These are phyloP conservation scores for Yamadazyma atmosphaerica DNA, from an alignment of 1,139 yeast genomes.

Conservation along the genomic window DNA sequence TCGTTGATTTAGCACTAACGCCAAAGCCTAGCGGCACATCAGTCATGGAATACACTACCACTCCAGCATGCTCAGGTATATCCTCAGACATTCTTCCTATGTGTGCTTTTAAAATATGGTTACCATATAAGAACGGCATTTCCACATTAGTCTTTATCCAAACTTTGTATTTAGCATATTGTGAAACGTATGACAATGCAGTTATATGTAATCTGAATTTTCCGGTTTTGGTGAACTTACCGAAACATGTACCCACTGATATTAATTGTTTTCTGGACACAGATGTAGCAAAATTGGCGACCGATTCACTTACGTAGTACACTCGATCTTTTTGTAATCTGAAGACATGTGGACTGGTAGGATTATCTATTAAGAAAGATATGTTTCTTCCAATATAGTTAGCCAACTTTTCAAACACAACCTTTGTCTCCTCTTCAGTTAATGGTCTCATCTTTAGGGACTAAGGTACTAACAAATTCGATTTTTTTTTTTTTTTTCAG, in stretches of 20 bases:
- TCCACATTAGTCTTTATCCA: slow-evolving; percentile 98
- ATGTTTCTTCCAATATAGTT: slow-evolving; percentile 95
- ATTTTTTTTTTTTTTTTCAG: slow-evolving; percentile 4
- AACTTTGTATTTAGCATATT: slow-evolving; percentile 87
- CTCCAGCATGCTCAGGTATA: slow-evolving; percentile 97
- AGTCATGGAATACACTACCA: slow-evolving; percentile 84
- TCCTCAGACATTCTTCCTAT: slow-evolving; percentile 96
- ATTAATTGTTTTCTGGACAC: slow-evolving; percentile 86
- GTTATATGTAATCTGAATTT: slow-evolving; percentile 94
- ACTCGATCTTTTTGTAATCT: slow-evolving; percentile 95
- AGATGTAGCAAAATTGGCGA: slow-evolving; percentile 86
- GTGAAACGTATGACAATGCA: slow-evolving; percentile 77
- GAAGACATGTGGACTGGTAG: slow-evolving; percentile 91
- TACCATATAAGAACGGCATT: slow-evolving; percentile 97
- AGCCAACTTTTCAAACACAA: slow-evolving; percentile 93
- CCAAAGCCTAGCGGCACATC: slow-evolving; percentile 97
- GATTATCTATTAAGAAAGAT: slow-evolving; percentile 80
- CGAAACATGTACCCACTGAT: slow-evolving; percentile 92
- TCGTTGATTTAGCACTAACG: slow-evolving; percentile 89
- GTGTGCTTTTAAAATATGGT: slow-evolving; percentile 95
- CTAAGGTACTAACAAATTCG: not conserved
- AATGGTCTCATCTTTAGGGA: slow-evolving; percentile 86
- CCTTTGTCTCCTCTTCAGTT: slow-evolving; percentile 96
- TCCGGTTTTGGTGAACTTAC: slow-evolving; percentile 96
- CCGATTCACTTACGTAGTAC: slow-evolving; percentile 81